Conservation (phyloP, 768 basidiomycete genomes). For the Phallus indusiatus region DNA sequence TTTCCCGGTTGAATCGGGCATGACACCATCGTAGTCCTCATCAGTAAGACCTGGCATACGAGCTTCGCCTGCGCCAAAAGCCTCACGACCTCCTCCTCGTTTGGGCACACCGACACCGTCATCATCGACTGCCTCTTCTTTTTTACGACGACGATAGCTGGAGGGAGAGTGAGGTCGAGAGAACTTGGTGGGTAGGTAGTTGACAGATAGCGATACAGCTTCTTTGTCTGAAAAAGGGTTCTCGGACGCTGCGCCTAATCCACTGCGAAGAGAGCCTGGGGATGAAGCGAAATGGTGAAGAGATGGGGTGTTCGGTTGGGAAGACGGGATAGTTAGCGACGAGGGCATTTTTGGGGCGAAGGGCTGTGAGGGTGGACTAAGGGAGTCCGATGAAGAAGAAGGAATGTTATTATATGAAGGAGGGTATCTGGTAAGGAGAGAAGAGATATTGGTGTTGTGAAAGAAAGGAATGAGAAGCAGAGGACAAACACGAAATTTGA, state of each 20-base stretch:
- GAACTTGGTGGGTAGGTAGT: constrained; percentile 74
- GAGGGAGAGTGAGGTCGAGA: constrained; percentile 26
- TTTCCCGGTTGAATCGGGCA: constrained; percentile 12
- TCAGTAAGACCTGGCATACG: constrained; percentile 30
- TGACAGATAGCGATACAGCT: constrained; percentile 43
- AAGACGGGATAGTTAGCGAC: neutral
- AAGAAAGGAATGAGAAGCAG: neutral
- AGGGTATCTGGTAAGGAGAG: neutral
- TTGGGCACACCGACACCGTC: constrained; percentile 33
- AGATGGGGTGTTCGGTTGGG: neutral
- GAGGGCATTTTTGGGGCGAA: neutral
- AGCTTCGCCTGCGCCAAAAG: constrained; percentile 26
- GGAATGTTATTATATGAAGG: neutral
- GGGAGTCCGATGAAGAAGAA: neutral
- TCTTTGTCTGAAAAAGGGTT: neutral
- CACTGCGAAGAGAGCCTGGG: constrained; percentile 3
- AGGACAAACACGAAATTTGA: neutral
- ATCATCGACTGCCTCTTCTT: neutral
- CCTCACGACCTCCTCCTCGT: constrained; percentile 63
- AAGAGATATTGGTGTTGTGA: neutral
- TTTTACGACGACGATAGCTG: constrained; percentile 1
- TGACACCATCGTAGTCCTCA: constrained; percentile 29
- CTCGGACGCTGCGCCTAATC: neutral
- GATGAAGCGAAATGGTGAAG: neutral
- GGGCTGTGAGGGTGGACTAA: neutral